These are phyloP conservation scores for Adansonia rubrostipa DNA, from an alignment of 441 rosid species.

Conservation along the genomic window DNA sequence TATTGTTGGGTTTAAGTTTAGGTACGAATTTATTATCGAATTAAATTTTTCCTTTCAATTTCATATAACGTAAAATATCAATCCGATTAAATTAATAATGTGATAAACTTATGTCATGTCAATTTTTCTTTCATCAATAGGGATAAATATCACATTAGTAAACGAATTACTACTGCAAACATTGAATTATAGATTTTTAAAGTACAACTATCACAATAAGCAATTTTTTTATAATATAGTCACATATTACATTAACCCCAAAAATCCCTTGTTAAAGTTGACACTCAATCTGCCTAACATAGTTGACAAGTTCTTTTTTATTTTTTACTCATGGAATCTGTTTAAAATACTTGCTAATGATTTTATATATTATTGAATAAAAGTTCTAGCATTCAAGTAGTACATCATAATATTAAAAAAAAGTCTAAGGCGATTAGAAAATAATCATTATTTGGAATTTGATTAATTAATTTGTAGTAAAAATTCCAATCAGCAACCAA, in stretches of 20 bases:
- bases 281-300: not conserved
- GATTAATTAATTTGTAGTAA: not conserved
- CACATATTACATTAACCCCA: not conserved
- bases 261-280: not conserved
- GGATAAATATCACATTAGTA: too few species aligned
- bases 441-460: not conserved
- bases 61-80: too few species aligned
- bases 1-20: not conserved
- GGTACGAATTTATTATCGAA: too few species aligned
- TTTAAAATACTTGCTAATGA: not conserved
- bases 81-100: too few species aligned
- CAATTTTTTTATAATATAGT: not conserved
- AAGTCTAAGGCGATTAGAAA: not conserved
- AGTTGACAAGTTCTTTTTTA: not conserved
- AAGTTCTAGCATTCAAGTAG: not conserved
- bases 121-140: too few species aligned
- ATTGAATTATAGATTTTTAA: too few species aligned
- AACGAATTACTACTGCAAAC: too few species aligned
- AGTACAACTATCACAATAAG: not conserved
- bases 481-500: slow-evolving; percentile 13
- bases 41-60: too few species aligned
- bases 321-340: not conserved
- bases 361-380: not conserved
- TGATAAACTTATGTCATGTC: too few species aligned
- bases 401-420: not conserved